Evolutionary conservation across 2,329 filamentous ascomycete genomes (phyloP).

Genomic region (Pseudogymnoascus sp.): DNA sequence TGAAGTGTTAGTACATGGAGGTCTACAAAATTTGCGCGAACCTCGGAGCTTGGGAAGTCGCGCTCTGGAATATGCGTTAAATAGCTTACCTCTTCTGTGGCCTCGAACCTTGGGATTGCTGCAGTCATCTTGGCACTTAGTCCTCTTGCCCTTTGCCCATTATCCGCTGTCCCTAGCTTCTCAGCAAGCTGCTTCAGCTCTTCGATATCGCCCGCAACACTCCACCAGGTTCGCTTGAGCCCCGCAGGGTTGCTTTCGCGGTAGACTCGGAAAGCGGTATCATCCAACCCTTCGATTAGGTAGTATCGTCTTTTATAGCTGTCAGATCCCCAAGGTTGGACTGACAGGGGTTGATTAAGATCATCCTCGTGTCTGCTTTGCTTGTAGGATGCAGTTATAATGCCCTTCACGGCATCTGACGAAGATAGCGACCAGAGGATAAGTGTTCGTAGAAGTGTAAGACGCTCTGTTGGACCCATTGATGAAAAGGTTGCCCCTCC

Average conservation of each 20-base stretch:
- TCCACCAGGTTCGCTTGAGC: slow-evolving; percentile 78
- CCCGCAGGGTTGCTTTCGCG: slow-evolving; percentile 80
- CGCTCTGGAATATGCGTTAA: not conserved
- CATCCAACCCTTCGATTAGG: slow-evolving; percentile 85
- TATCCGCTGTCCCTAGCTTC: slow-evolving; percentile 68
- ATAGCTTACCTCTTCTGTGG: slow-evolving; percentile 69
- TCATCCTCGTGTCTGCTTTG: slow-evolving; percentile 70
- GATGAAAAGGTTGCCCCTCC: slow-evolving; percentile 72
- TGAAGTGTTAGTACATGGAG: slow-evolving; percentile 7
- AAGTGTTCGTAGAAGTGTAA: slow-evolving; percentile 73
- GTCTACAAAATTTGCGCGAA: not conserved
- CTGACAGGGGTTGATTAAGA: slow-evolving; percentile 75
- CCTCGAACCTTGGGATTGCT: slow-evolving; percentile 84
- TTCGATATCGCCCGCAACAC: slow-evolving; percentile 81
- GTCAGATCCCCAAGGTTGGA: slow-evolving; percentile 85
- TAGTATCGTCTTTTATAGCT: slow-evolving; percentile 89
- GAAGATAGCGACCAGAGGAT: slow-evolving; percentile 83
- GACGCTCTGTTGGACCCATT: slow-evolving; percentile 71
- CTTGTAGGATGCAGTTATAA: slow-evolving; percentile 85
- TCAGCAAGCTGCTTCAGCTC: slow-evolving; percentile 68
- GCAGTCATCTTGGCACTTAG: slow-evolving; percentile 68
- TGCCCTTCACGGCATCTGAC: slow-evolving; percentile 70
- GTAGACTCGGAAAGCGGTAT: slow-evolving; percentile 90
- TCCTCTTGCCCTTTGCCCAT: slow-evolving; percentile 69
- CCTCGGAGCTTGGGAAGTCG: not conserved